Evolutionary conservation across 108 stramenopile species (phyloP).

Genomic region (Heterococcus sp.): DNA sequence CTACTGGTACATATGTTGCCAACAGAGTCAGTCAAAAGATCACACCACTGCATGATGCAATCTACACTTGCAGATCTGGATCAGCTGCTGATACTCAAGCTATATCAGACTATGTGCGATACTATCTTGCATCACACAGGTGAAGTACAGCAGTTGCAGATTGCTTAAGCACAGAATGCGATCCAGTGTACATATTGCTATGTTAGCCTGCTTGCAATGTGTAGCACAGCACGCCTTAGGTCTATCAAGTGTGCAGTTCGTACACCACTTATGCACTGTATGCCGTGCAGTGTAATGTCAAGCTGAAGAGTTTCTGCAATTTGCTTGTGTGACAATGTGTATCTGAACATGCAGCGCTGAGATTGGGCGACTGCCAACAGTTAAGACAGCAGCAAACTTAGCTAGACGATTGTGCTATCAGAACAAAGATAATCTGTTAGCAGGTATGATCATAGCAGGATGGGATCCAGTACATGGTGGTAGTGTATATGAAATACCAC

Average conservation of each 20-base stretch:
- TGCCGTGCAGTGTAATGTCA: background rate
- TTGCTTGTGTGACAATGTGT: background rate
- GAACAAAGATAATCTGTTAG: conserved; percentile 90
- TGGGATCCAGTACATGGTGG: conserved; percentile 90
- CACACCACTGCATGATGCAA: conserved; percentile 80
- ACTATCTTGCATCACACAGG: conserved; percentile 76
- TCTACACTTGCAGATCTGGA: conserved; percentile 90
- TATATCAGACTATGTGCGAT: conserved; percentile 80
- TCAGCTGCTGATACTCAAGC: conserved; percentile 96
- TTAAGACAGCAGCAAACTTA: conserved; percentile 85
- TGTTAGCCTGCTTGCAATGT: background rate
- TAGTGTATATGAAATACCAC: conserved; percentile 76
- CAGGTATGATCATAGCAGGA: conserved; percentile 94
- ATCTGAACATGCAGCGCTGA: conserved; percentile 60
- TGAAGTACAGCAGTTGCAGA: conserved; percentile 33
- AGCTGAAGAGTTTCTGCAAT: background rate
- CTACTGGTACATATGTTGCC: conserved; percentile 92
- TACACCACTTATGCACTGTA: background rate
- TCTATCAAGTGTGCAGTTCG: background rate
- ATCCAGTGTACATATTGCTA: background rate
- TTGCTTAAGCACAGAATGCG: background rate
- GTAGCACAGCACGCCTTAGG: background rate
- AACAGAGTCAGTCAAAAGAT: conserved; percentile 93
- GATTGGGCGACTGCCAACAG: conserved; percentile 77
- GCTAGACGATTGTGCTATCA: conserved; percentile 76